Percentiles rank a stretch among this genome's conserved stretches.
phyloP scores from a whole-genome alignment of 305 asterid genomes.

The Fraxinus nigra region DNA sequence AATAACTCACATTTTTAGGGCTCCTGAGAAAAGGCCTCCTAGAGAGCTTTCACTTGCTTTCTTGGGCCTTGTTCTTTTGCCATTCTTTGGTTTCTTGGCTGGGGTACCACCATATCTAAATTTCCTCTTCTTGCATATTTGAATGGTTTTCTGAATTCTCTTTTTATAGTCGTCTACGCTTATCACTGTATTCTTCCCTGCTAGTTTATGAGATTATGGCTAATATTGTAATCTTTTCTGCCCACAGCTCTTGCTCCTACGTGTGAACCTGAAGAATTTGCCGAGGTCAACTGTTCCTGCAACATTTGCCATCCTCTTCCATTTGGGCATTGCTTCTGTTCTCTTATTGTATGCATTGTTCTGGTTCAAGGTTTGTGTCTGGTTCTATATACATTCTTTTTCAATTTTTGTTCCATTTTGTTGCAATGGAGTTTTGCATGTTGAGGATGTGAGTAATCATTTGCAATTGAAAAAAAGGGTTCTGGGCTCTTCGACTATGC shows the following conservation, averaged over 20 bases:
- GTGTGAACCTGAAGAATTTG: slow-evolving; percentile 78
- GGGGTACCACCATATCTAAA: slow-evolving; percentile 53
- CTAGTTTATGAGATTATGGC: slow-evolving; percentile 14
- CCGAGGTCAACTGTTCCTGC: slow-evolving; percentile 68
- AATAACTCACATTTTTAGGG: slow-evolving; percentile 79
- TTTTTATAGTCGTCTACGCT: not conserved
- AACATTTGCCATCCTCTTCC: slow-evolving; percentile 74
- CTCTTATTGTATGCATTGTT: slow-evolving; percentile 67
- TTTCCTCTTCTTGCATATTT: slow-evolving; percentile 3
- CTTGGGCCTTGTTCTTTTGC: slow-evolving; percentile 75
- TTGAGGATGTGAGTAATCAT: not conserved
- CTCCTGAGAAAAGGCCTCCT: slow-evolving; percentile 85
- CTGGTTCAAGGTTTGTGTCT: slow-evolving; percentile 81
- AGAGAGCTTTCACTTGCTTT: slow-evolving; percentile 71
- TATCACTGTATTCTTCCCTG: not conserved
- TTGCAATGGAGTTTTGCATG: not conserved
- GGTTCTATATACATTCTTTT: not conserved
- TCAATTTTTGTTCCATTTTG: slow-evolving; percentile 1
- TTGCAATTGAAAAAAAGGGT: not conserved
- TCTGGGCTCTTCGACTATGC: not conserved
- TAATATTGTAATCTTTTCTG: slow-evolving; percentile 13
- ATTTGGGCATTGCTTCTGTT: slow-evolving; percentile 83
- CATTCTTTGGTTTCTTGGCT: slow-evolving; percentile 73
- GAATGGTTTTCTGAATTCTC: not conserved
- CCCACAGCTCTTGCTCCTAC: slow-evolving; percentile 61